Base-by-base conservation (phyloP, 768 basidiomycete species). In the Mycena metata region DNA sequence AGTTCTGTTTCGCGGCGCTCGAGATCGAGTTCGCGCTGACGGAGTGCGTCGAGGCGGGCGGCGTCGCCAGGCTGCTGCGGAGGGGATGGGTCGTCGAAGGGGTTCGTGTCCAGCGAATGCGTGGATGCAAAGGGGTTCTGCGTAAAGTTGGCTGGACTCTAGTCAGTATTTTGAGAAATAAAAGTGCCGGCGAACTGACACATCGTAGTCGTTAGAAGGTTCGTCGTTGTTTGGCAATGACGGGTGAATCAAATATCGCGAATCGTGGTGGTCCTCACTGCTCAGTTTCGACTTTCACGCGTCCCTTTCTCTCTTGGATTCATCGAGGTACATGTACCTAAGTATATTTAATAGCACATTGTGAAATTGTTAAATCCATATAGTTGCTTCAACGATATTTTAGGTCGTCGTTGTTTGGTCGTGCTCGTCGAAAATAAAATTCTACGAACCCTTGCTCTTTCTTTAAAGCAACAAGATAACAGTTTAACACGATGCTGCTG, bases 101-200 rank as follows among this genome's bases (percentile, higher is more conserved):
- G 95, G 79, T 96, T 96, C 62, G 88, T 84, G 76, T 95, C 95
- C 56, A 96, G 90, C 3, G 93, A 93, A 74, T 93, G 89, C 17
- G 91, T 88, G 12, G 94, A 95, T 11, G 93, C 90, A 79, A 96
- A 96, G 0, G 94, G 94, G 72, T 96, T 95, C 76, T 92, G 86
- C 52, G 84, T 84, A 72, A 79, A 81, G 64, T 79, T 80, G 72
- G 77, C 78, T 81, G 60, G 23, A 60, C 0, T 7, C 49, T 41
- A 54, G 16, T 41, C 17, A 46, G 19, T 39, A 49, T 21, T 62
- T 33, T 15, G 33, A 41, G 42, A 16, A 21, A 17, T 23, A 26
- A 16, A n/a, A 15, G 5, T 11, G 9, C 0, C 5, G 13, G n/a
- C 10, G 7, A 30, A 10, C 26, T 45, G 16, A 52, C 45, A 26